Evolutionary conservation across 306 rosid genomes (phyloP).

Genomic region (Luffa aegyptiaca): DNA sequence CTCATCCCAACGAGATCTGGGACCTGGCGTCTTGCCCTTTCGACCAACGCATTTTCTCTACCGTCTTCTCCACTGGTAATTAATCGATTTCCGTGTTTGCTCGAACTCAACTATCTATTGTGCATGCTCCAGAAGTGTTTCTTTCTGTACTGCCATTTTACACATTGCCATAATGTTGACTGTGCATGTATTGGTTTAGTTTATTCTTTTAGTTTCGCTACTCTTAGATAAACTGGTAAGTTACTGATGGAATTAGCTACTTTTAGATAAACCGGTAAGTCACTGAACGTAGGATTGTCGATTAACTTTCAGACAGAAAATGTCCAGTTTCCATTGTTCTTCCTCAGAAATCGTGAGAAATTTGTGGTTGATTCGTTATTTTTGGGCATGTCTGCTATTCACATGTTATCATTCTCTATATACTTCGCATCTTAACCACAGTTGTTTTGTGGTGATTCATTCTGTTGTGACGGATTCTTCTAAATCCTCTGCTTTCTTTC

Average conservation of each 20-base stretch:
- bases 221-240: neutral
- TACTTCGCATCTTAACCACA: neutral
- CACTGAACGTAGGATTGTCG: neutral
- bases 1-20: constrained; percentile 97
- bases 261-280: neutral
- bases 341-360: neutral
- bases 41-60: constrained; percentile 94
- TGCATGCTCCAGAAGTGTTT: neutral
- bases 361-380: neutral
- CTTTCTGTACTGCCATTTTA: neutral
- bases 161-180: neutral
- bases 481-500: neutral
- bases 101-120: neutral
- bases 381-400: neutral
- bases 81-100: neutral
- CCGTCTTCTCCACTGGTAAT: constrained; percentile 80
- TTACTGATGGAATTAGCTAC: neutral
- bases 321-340: neutral
- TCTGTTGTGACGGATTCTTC: neutral
- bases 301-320: neutral
- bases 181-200: neutral
- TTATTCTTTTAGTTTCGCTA: neutral
- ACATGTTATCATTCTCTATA: neutral
- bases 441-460: neutral
- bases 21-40: constrained; percentile 92